Evolutionary conservation across 2,329 filamentous ascomycete species (phyloP).

Genomic region (Zymoseptoria ardabiliae): DNA sequence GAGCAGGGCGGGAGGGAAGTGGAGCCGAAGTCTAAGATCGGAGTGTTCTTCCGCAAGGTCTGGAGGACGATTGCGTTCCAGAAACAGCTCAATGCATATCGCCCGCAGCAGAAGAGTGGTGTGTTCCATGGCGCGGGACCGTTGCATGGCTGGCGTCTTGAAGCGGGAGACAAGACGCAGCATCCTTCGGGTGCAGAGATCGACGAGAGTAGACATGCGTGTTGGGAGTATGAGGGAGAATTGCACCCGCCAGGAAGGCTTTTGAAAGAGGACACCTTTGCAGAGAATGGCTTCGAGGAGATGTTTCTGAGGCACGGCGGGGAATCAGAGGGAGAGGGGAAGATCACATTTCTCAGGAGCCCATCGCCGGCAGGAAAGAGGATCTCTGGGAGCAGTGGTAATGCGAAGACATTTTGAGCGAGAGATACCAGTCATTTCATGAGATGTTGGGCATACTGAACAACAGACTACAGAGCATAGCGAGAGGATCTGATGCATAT

Average conservation of each 20-base stretch:
- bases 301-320: constrained; percentile 10
- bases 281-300: constrained; percentile 16
- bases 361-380: not conserved
- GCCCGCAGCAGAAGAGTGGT: constrained; percentile 16
- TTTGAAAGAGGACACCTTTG: constrained; percentile 22
- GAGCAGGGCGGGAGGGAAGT: constrained; percentile 26
- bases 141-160: constrained; percentile 26
- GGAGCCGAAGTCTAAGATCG: constrained; percentile 21
- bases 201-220: constrained; percentile 14
- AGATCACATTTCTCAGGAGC: not conserved
- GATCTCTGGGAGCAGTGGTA: not conserved
- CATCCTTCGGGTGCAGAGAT: constrained; percentile 15
- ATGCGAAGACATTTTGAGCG: not conserved
- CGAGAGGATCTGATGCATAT: too few relatives aligned
- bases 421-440: not conserved
- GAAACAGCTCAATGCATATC: constrained; percentile 12
- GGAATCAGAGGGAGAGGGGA: not conserved
- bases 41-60: constrained; percentile 10
- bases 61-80: constrained; percentile 16
- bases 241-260: constrained; percentile 2
- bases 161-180: constrained; percentile 21
- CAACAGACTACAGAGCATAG: not conserved
- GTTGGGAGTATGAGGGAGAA: constrained; percentile 22
- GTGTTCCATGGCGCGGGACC: constrained; percentile 17
- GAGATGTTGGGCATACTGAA: not conserved